phyloP scores from a whole-genome alignment of 2,329 filamentous ascomycete genomes.

The Biscogniauxia mediterranea region DNA sequence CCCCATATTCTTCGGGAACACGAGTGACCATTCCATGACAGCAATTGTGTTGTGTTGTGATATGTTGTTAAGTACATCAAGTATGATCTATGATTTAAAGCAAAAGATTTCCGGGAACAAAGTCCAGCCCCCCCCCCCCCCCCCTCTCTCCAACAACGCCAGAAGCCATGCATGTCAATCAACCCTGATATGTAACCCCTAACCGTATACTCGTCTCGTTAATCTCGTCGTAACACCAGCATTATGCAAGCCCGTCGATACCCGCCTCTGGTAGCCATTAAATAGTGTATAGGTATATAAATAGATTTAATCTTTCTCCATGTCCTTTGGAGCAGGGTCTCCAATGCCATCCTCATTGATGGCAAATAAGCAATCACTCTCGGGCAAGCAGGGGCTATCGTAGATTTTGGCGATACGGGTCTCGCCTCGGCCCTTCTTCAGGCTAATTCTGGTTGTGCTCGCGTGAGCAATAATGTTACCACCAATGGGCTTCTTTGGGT shows the following conservation, averaged over 20 bases:
- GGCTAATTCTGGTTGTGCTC: slow-evolving; percentile 86
- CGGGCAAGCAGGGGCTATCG: slow-evolving; percentile 93
- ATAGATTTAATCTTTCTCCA: slow-evolving; percentile 64
- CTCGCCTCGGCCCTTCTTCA: slow-evolving; percentile 94
- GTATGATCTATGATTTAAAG: slow-evolving; percentile 3
- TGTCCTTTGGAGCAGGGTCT: slow-evolving; percentile 91
- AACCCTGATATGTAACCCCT: slow-evolving; percentile 6
- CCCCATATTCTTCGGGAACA: background rate
- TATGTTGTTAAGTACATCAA: slow-evolving; percentile 4
- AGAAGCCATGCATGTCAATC: slow-evolving; percentile 22
- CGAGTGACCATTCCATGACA: background rate
- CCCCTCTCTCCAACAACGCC: slow-evolving; percentile 20
- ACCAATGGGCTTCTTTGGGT: slow-evolving; percentile 98
- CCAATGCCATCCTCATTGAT: slow-evolving; percentile 97
- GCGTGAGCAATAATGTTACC: slow-evolving; percentile 99
- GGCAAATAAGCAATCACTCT: slow-evolving; percentile 94
- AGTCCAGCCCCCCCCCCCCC: no score
- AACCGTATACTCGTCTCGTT: slow-evolving; percentile 19
- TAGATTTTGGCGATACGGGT: slow-evolving; percentile 99
- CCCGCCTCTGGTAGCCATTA: background rate
- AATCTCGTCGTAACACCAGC: background rate
- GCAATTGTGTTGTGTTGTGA: background rate
- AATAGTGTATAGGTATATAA: background rate
- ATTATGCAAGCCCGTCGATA: background rate
- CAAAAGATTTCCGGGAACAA: slow-evolving; percentile 5